Conservation (phyloP, 768 basidiomycete genomes). For the Porphyrellus cyaneotinctus region DNA sequence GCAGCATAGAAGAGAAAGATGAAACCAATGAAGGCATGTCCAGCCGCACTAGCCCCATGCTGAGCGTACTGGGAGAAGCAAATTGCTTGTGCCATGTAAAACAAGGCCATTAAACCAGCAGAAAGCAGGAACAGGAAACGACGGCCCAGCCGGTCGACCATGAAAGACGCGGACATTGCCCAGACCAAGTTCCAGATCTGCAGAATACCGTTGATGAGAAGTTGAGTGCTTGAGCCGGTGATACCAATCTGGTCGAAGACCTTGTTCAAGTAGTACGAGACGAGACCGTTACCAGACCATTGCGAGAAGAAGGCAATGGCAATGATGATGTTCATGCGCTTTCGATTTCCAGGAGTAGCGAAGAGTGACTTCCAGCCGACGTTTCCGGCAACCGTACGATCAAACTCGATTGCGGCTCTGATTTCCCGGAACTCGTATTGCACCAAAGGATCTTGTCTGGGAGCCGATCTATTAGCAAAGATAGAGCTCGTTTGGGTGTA, state of each 20-base stretch:
- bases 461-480: not conserved
- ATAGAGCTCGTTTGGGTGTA: not conserved
- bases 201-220: slow-evolving; percentile 82
- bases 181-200: slow-evolving; percentile 77
- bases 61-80: slow-evolving; percentile 57
- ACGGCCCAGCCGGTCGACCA: slow-evolving; percentile 66
- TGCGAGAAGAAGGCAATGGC: slow-evolving; percentile 81
- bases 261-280: slow-evolving; percentile 76
- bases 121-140: slow-evolving; percentile 68
- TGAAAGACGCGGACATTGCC: slow-evolving; percentile 52
- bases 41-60: slow-evolving; percentile 39
- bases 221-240: slow-evolving; percentile 55
- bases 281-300: slow-evolving; percentile 83
- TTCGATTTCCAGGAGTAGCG: slow-evolving; percentile 64
- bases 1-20: slow-evolving; percentile 80
- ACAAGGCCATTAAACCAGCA: slow-evolving; percentile 53
- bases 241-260: slow-evolving; percentile 70
- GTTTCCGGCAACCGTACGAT: slow-evolving; percentile 53
- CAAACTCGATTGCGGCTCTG: slow-evolving; percentile 69
- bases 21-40: slow-evolving; percentile 74
- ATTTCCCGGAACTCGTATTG: slow-evolving; percentile 78
- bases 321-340: slow-evolving; percentile 71
- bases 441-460: slow-evolving; percentile 60
- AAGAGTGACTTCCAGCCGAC: slow-evolving; percentile 70
- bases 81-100: slow-evolving; percentile 66